Evolutionary conservation across 805 yeast species (phyloP), one percentile per base, ranked within the genome.

Genomic region (Isabelozyma pseudorhagii): DNA sequence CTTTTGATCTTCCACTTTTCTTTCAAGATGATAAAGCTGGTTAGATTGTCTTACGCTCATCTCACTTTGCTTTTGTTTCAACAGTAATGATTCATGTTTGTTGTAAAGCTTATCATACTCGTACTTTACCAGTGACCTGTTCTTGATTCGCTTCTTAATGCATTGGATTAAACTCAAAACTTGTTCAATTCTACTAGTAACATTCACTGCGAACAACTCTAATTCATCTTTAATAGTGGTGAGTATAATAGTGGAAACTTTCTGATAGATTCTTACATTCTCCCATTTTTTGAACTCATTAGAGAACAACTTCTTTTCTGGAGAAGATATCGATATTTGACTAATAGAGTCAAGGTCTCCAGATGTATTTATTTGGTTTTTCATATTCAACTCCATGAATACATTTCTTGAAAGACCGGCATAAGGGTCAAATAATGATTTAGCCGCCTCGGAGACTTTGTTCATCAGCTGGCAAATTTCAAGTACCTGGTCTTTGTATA

Each of bases 21-120:
- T 49, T 54, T 68, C 52, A 55, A 65, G 47, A 45, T 52, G 48
- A 44, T 51, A 54, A 21, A 63, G 47, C 17, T 58, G 62, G 39
- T 60, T 69, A 6, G 60, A 50, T 49, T 72, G 71, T 47, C 66
- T 69, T 3, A 57, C 49, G 1, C 68, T 55, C 8, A 72, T 54
- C 8, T 54, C 61, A 44, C 71, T 71, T 45, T 77, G 71, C 18
- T 71, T 72, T 53, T 71, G 62, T 14, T 70, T 69, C 28, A 76
- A 56, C 2, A 46, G 50, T 59, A 59, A 59, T 40, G 45, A 59
- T 27, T 67, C 74, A 8, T 63, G 61, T 8, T 60, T 56, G 21
- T 66, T 67, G 34, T 52, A 54, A 11, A 65, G 60, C 45, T 59
- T 62, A 50, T 76, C 79, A 53, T 69, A 69, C 41, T 72, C 78